Conservation (phyloP, 2,329 filamentous ascomycete genomes). For the Colletotrichum aenigma region DNA sequence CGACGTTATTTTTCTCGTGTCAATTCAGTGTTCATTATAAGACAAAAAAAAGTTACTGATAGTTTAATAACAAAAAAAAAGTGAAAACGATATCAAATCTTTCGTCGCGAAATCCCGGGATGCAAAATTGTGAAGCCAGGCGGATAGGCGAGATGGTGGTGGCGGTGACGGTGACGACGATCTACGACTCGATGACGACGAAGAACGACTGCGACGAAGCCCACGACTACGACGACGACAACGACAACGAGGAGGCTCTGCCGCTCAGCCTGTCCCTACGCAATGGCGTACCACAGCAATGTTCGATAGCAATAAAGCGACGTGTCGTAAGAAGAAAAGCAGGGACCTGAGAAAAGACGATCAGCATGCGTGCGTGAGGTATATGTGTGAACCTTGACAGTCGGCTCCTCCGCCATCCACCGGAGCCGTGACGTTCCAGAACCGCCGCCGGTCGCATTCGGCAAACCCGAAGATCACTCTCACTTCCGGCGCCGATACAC, state of each 20-base stretch:
- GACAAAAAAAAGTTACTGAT: slow-evolving; percentile 19
- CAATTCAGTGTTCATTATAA: background rate
- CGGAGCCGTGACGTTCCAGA: background rate
- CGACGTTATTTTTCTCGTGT: background rate
- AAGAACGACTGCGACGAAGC: background rate
- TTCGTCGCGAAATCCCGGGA: background rate
- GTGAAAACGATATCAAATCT: slow-evolving; percentile 11
- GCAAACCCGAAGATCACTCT: background rate
- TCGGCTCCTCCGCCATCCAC: background rate
- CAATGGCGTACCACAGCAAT: background rate
- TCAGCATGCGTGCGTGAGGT: background rate
- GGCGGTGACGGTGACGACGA: background rate
- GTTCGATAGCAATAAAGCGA: background rate
- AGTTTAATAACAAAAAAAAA: slow-evolving; percentile 19
- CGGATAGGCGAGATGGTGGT: background rate
- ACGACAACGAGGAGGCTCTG: background rate
- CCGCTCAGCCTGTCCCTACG: background rate
- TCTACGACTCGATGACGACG: background rate
- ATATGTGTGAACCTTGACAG: background rate
- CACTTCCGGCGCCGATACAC: background rate
- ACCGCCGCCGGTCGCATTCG: background rate
- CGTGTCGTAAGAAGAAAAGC: background rate
- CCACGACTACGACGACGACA: background rate
- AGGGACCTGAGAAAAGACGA: background rate
- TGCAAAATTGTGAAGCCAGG: slow-evolving; percentile 19